These are phyloP conservation scores for Immersiella caudata DNA, from an alignment of 495 filamentous ascomycete genomes.

Conservation along the genomic window DNA sequence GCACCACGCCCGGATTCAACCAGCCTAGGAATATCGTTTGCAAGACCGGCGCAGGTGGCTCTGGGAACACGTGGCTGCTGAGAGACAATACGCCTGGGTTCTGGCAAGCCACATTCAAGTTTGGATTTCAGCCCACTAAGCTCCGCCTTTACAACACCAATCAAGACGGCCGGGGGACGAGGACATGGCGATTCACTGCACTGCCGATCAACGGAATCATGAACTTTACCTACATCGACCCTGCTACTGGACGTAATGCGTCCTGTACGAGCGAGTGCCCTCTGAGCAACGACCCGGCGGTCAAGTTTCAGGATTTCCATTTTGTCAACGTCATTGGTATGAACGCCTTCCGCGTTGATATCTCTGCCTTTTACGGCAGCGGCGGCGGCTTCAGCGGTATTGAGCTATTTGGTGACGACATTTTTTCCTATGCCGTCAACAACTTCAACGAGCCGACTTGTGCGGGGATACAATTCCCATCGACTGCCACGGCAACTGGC, in stretches of 20 bases:
- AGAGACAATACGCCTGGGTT: constrained; percentile 77
- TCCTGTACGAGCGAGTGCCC: constrained; percentile 80
- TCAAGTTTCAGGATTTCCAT: constrained; percentile 81
- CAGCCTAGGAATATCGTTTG: constrained; percentile 87
- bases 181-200: constrained; percentile 79
- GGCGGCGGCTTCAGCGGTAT: constrained; percentile 89
- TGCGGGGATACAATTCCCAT: constrained; percentile 68
- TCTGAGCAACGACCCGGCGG: constrained; percentile 64
- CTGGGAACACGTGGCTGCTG: constrained; percentile 81
- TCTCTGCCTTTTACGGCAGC: constrained; percentile 80
- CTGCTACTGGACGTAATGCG: constrained; percentile 61
- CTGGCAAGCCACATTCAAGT: constrained; percentile 82
- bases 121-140: constrained; percentile 81
- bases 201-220: constrained; percentile 88
- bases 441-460: constrained; percentile 89
- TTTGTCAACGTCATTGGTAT: constrained; percentile 90
- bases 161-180: constrained; percentile 81
- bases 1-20: constrained; percentile 64
- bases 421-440: constrained; percentile 80
- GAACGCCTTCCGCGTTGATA: constrained; percentile 83
- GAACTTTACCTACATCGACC: constrained; percentile 90
- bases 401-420: constrained; percentile 86
- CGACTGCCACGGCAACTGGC: constrained; percentile 67
- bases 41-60: constrained; percentile 65
- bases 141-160: constrained; percentile 89